phyloP scores from a whole-genome alignment of 2,329 filamentous ascomycete genomes.

The Sclerotinia sclerotiorum region DNA sequence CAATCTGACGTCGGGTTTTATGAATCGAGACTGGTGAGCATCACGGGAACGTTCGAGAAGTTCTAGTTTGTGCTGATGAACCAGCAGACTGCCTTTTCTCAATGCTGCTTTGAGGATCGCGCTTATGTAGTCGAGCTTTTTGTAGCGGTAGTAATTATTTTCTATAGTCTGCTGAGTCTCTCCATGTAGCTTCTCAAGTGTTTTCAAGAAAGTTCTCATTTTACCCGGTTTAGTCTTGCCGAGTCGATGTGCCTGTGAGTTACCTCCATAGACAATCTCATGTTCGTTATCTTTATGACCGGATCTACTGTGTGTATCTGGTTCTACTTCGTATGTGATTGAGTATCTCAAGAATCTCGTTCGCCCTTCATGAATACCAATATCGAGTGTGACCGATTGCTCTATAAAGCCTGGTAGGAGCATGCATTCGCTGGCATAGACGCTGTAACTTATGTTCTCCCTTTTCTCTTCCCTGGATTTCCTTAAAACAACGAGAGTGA shows the following conservation, averaged over 20 bases:
- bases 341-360: not conserved
- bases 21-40: not conserved
- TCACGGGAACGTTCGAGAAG: not conserved
- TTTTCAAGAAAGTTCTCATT: not conserved
- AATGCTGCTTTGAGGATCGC: not conserved
- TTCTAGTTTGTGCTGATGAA: not conserved
- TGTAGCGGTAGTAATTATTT: not conserved
- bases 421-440: not conserved
- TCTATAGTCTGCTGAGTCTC: not conserved
- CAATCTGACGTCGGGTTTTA: not conserved
- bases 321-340: not conserved
- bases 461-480: too few relatives aligned
- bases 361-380: not conserved
- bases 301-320: not conserved
- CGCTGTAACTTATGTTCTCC: not conserved
- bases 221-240: not conserved
- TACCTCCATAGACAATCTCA: not conserved
- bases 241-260: conserved; percentile 7
- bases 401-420: not conserved
- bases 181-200: not conserved
- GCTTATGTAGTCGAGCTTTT: not conserved
- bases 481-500: not conserved
- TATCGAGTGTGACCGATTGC: not conserved
- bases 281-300: not conserved
- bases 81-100: not conserved